Conservation (phyloP, 495 filamentous ascomycete species). For the Penicillium ucsense region DNA sequence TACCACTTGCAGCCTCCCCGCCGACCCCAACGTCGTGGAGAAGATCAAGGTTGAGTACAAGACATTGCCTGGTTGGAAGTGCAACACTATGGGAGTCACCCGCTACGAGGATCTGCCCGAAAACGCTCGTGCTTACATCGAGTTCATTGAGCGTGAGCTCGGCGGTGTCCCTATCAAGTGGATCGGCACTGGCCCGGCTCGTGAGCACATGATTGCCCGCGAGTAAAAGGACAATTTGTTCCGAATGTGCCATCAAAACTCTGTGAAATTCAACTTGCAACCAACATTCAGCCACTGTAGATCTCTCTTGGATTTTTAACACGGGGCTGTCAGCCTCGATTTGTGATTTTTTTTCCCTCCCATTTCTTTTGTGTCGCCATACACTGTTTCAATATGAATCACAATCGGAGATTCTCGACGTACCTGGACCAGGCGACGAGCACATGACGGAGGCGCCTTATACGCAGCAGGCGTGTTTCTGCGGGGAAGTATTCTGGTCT, state of each 20-base stretch:
- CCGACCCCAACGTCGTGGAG: constrained; percentile 54
- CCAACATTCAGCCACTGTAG: no score
- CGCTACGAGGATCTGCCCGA: constrained; percentile 60
- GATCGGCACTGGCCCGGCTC: constrained; percentile 68
- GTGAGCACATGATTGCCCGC: constrained; percentile 57
- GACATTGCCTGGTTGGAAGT: constrained; percentile 71
- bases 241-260: background rate
- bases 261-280: background rate
- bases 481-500: no score
- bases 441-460: no score
- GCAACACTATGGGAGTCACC: constrained; percentile 51
- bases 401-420: no score
- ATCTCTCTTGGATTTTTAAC: no score
- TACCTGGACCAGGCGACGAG: no score
- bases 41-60: constrained; percentile 55
- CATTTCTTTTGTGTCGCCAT: no score
- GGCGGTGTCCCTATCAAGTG: constrained; percentile 59
- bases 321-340: no score
- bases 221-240: constrained; percentile 14
- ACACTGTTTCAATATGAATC: no score
- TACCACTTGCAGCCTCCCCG: constrained; percentile 52
- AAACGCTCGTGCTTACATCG: constrained; percentile 65
- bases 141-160: constrained; percentile 67
- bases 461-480: no score
- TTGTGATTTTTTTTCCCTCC: no score